phyloP scores from a whole-genome alignment of 441 rosid species.

The Biscutella laevigata region DNA sequence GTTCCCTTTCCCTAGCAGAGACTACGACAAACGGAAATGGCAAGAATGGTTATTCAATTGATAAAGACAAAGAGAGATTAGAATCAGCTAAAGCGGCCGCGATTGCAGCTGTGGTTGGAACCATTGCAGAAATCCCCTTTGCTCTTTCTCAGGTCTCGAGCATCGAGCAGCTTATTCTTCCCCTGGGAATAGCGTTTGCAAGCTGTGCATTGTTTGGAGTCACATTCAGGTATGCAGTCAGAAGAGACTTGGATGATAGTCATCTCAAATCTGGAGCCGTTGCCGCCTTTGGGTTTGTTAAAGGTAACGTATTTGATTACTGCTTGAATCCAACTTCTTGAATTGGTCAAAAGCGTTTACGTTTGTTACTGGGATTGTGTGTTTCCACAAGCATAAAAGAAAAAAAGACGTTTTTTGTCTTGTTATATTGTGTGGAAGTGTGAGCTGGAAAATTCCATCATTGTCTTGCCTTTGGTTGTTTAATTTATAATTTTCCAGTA shows the following conservation, averaged over 20 bases:
- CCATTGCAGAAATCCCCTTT: constrained; percentile 57
- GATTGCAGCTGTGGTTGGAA: constrained; percentile 64
- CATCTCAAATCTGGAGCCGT: constrained; percentile 72
- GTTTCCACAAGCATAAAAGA: not conserved
- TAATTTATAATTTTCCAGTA: constrained; percentile 8
- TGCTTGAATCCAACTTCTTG: not conserved
- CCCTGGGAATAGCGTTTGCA: constrained; percentile 44
- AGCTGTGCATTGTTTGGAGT: constrained; percentile 89
- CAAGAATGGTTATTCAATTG: constrained; percentile 20
- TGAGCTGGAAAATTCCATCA: constrained; percentile 21
- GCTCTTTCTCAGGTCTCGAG: constrained; percentile 46
- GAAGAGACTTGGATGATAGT: constrained; percentile 68
- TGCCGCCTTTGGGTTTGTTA: constrained; percentile 72
- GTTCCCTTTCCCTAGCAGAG: constrained; percentile 29
- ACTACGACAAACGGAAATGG: constrained; percentile 15
- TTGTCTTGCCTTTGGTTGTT: constrained; percentile 16
- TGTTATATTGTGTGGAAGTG: constrained; percentile 32
- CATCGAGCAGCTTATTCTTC: constrained; percentile 45
- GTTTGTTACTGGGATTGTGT: not conserved
- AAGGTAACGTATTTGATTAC: constrained; percentile 39
- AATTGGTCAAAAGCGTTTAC: not conserved
- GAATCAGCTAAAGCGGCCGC: constrained; percentile 72
- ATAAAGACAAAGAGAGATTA: constrained; percentile 56
- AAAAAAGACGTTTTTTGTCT: constrained; percentile 29
- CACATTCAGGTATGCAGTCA: constrained; percentile 64